Evolutionary conservation across 495 filamentous ascomycete species (phyloP), one percentile per base, ranked within the genome.

Genomic region (Mycothermus thermophilus): DNA sequence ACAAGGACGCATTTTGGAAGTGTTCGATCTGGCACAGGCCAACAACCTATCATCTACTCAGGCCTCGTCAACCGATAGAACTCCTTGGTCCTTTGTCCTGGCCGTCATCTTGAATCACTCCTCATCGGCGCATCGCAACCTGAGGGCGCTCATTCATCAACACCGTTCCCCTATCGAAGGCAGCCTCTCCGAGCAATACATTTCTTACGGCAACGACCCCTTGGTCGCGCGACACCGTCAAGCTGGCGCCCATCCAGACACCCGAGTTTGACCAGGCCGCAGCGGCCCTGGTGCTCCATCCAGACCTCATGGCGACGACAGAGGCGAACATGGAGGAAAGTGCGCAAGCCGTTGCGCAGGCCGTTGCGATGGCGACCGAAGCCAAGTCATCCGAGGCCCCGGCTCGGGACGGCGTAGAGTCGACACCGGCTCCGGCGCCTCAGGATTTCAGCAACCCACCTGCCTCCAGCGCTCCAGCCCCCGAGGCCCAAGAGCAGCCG

Each of bases 401-500:
- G 60, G 56, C 40, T 65, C 66, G 30, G 61, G 60, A 12, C n/a
- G n/a, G n/a, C n/a, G n/a, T n/a, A n/a, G n/a, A n/a, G n/a, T 67
- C 67, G 5, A 62, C 52, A 3, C 45, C 47, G 27, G 35, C 34
- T 8, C 47, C 46, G 35, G 22, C 34, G 11, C 56, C 53, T 42
- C 61, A 59, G 52, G 51, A 40, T 51, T 57, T 25, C 34, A 10
- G 58, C 6, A 50, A 67, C 18, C 66, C 71, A n/a, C 14, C 64
- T 78, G n/a, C 71, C 75, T n/a, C n/a, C 9, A 65, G 63, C 7
- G 58, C 79, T 4, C 66, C 79, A 12, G 65, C 74, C 18, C 62
- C 85, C 43, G 75, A 79, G 33, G 71, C 71, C 28, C 63, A 74
- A 42, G 72, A 68, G 30, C 70, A 73, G 17, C 61, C 68, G 34